Base-by-base conservation (phyloP, 306 rosid genomes). In the Cicer pinnatifidum region DNA sequence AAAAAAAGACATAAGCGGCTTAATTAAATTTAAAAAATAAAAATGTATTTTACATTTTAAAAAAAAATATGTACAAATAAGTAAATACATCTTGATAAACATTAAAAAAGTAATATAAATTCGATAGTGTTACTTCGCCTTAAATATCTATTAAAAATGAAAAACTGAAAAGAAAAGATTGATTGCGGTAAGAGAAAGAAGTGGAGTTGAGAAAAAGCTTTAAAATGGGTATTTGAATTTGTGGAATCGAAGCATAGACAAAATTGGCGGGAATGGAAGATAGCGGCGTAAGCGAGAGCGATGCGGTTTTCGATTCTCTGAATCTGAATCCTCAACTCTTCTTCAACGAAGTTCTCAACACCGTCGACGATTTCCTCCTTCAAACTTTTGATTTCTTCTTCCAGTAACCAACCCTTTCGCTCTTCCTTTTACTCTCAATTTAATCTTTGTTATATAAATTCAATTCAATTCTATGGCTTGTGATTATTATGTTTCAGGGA, bases 301-400 rank as follows among this genome's bases (percentile, higher is more conserved):
- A 94, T 54, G 85, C 83, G 6, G 58, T 85, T 7, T 91, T 89
- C 51, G 80, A 84, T 62, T 87, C 91, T 23, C 83, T 89, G 7
- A 83, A 88, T 82, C 85, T 86, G 13, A 86, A 94, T 51, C 97
- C 99, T 0, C 89, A 84, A 66, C 89, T 89, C 51, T 94, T 89
- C 82, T 50, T 90, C 64, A 91, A 94, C 76, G 88, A 82, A 80
- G 84, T 86, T 80, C 84, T 91, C 67, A 91, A 91, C 84, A 46
- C 66, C 46, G 86, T 82, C 38, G 97, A 91, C 67, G 86, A 88
- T 51, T 77, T 88, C 47, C 69, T 86, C 16, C 77, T 79, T 6
- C 86, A 91, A 10, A 91, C 97, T 52, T 90, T 87, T 86, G 17
- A 69, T 83, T 88, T 82, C 81, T 91, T 79, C 84, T 84, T 58